Evolutionary conservation across 306 rosid species (phyloP), one percentile per base, ranked within the genome.

Genomic region (Begonia fuchsioides): DNA sequence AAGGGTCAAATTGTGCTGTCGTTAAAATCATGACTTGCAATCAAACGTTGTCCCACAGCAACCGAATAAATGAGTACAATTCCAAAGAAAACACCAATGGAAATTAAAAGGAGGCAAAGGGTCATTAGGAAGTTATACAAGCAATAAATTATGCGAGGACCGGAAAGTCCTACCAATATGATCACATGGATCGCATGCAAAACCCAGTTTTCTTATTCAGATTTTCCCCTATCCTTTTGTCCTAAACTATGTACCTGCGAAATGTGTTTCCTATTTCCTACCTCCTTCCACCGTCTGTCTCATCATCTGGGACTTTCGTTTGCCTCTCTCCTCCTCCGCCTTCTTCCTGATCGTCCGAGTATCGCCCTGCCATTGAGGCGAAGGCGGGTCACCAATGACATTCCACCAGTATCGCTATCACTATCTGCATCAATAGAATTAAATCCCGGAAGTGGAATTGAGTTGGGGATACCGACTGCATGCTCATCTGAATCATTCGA

Each of bases 291-390:
- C 16, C 44, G 50, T 35, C 39, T 50, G 50, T 35, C 38, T 53
- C 54, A 48, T 80, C 56, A 70, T 19, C 67, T 32, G 38, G 60
- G 7, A 45, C 65, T 70, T 20, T 51, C 64, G 12, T 46, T 70
- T 38, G 61, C 60, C 43, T 79, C 87, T 65, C 98, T 79, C 39
- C 72, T 79, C 49, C 83, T 77, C 1, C 77, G 85, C 62, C 98
- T 85, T 76, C 98, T 73, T 17, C 86, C 76, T 0, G 98, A 79
- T 10, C 93, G 93, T 32, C 75, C 84, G 65, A 79, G 57, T 38
- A 82, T 57, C 61, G 73, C 73, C 58, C 83, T 59, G 11, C 81
- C 93, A 47, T 73, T 87, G 44, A 72, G 86, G 0, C 58, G 93
- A 32, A 85, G 85, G 17, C 86, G 94, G 70, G 79, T 77, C 41